These are phyloP conservation scores for Suhomyces taliae DNA, from an alignment of 1,139 yeast genomes.

Conservation along the genomic window DNA sequence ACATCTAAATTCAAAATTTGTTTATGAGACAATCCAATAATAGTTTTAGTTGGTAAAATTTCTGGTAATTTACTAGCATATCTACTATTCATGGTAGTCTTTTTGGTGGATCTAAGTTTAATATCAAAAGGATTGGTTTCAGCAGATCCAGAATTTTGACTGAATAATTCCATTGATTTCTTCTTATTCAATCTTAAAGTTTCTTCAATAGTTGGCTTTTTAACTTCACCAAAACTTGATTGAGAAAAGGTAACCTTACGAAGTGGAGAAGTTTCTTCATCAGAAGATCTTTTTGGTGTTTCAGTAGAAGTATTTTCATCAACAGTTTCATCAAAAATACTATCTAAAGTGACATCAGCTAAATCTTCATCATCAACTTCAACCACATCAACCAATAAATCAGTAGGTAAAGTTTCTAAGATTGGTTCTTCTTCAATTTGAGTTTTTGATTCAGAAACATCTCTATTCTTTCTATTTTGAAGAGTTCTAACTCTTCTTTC, in stretches of 20 bases:
- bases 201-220: slow-evolving; percentile 15
- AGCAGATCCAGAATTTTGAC: slow-evolving; percentile 9
- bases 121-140: slow-evolving; percentile 28
- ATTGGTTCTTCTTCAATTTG: neutral
- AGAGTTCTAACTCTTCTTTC: slow-evolving; percentile 15
- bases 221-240: neutral
- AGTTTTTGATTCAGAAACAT: neutral
- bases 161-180: slow-evolving; percentile 15
- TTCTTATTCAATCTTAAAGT: slow-evolving; percentile 15
- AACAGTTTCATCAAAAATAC: slow-evolving; percentile 13
- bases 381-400: slow-evolving; percentile 2
- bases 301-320: slow-evolving; percentile 6
- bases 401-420: neutral
- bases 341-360: slow-evolving; percentile 14
- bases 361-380: slow-evolving; percentile 5
- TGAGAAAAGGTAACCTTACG: slow-evolving; percentile 8
- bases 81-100: slow-evolving; percentile 28
- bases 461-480: slow-evolving; percentile 5
- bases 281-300: slow-evolving; percentile 4
- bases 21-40: slow-evolving; percentile 40
- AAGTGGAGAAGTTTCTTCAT: slow-evolving; percentile 8
- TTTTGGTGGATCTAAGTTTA: slow-evolving; percentile 33
- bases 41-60: slow-evolving; percentile 38
- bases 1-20: slow-evolving; percentile 36
- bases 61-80: slow-evolving; percentile 36